Percentiles rank a stretch among this genome's conserved stretches.
These are phyloP conservation scores for Colletotrichum plurivorum DNA, from an alignment of 2,329 filamentous ascomycete genomes.

Conservation along the genomic window DNA sequence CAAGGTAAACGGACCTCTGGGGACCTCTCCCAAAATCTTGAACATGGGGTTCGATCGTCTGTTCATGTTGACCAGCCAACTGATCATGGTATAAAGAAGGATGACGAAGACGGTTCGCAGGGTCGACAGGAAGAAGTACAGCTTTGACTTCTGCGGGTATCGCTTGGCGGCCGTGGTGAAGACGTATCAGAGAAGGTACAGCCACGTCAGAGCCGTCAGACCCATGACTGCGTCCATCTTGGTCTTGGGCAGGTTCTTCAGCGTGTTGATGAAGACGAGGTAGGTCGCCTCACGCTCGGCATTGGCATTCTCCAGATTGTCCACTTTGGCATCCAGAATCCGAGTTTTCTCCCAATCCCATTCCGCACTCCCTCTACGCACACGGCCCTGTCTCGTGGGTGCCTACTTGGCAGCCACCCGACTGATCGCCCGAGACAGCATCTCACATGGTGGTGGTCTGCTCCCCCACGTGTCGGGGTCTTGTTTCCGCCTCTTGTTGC, in stretches of 20 bases:
- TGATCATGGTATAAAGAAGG: constrained; percentile 90
- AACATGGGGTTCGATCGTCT: constrained; percentile 76
- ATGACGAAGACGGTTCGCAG: constrained; percentile 94
- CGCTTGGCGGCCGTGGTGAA: constrained; percentile 79
- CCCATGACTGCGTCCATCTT: constrained; percentile 88
- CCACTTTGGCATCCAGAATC: constrained; percentile 6
- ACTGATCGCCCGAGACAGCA: constrained; percentile 25
- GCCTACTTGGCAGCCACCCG: constrained; percentile 11
- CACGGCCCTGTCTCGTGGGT: not conserved
- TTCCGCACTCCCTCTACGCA: not conserved
- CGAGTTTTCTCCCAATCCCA: constrained; percentile 21
- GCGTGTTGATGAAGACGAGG: constrained; percentile 83
- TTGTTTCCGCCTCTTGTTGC: constrained; percentile 12
- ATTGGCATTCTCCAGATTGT: constrained; percentile 30
- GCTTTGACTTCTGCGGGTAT: constrained; percentile 77
- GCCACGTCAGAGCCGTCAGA: constrained; percentile 81
- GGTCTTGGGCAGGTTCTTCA: constrained; percentile 78
- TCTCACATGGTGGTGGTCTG: constrained; percentile 15
- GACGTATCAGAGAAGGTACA: constrained; percentile 80
- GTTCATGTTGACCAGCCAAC: constrained; percentile 84
- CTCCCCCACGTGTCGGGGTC: constrained; percentile 12
- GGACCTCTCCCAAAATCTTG: constrained; percentile 81
- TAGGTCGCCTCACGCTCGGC: constrained; percentile 79
- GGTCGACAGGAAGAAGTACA: constrained; percentile 90
- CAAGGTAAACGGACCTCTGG: constrained; percentile 71